Evolutionary conservation across 2,329 filamentous ascomycete species (phyloP).

Genomic region (Aspergillus pseudoglaucus): DNA sequence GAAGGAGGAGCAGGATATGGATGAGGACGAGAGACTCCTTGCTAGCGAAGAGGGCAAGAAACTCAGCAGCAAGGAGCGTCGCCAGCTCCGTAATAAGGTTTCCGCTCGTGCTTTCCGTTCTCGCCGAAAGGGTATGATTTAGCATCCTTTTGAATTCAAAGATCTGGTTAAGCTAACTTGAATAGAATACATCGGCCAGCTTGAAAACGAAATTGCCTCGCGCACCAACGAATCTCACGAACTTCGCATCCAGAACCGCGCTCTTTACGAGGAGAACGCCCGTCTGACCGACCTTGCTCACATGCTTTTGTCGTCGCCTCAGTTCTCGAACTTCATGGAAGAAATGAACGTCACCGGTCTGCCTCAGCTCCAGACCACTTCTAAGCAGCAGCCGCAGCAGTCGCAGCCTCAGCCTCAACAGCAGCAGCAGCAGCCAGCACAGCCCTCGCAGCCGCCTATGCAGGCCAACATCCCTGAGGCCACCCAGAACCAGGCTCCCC

Average conservation of each 20-base stretch:
- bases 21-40: constrained; percentile 87
- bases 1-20: constrained; percentile 98
- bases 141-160: background rate
- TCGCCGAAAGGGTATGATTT: constrained; percentile 80
- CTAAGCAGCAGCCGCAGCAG: constrained; percentile 37
- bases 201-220: constrained; percentile 78
- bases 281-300: constrained; percentile 71
- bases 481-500: constrained; percentile 52
- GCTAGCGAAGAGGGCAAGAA: constrained; percentile 99
- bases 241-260: constrained; percentile 71
- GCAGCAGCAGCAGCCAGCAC: constrained; percentile 22
- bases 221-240: constrained; percentile 80
- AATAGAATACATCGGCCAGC: constrained; percentile 92
- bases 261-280: constrained; percentile 77
- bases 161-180: constrained; percentile 43
- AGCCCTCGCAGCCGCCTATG: constrained; percentile 29
- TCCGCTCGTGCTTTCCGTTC: constrained; percentile 96
- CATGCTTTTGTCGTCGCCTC: constrained; percentile 71
- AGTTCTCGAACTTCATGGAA: constrained; percentile 76
- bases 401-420: constrained; percentile 34
- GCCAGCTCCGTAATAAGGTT: constrained; percentile 97
- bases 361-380: constrained; percentile 27
- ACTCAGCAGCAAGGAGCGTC: constrained; percentile 93
- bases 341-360: constrained; percentile 58
- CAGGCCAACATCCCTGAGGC: constrained; percentile 54